Percentiles rank a stretch among this genome's conserved stretches.
These are phyloP conservation scores for Acer yangbiense DNA, from an alignment of 345 rosid species.

Conservation along the genomic window DNA sequence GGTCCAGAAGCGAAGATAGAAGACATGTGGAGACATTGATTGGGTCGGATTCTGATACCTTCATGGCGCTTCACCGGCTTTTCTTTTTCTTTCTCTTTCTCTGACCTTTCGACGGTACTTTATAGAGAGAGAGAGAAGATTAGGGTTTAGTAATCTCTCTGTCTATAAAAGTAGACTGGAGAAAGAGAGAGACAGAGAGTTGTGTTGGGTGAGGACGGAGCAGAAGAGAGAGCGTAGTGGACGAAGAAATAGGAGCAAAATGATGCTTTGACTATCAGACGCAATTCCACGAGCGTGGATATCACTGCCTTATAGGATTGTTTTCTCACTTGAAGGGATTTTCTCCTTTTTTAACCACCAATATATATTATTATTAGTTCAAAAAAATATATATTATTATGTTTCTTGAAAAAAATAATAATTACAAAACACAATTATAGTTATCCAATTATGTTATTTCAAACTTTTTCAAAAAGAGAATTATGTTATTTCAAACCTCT, in stretches of 20 bases:
- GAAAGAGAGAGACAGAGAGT: background rate
- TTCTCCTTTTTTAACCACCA: too few species aligned
- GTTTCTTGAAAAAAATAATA: too few species aligned
- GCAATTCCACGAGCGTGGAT: slow-evolving; percentile 14
- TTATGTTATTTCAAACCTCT: too few species aligned
- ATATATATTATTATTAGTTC: too few species aligned
- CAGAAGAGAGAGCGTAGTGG: background rate
- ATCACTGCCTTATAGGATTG: background rate
- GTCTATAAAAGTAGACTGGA: background rate
- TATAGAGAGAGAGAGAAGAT: background rate
- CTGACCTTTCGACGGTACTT: background rate
- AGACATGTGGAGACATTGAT: slow-evolving; percentile 31
- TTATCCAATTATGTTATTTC: too few species aligned
- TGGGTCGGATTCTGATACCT: slow-evolving; percentile 46
- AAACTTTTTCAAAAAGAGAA: too few species aligned
- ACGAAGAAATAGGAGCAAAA: background rate
- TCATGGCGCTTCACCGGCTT: slow-evolving; percentile 45
- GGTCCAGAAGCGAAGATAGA: slow-evolving; percentile 44
- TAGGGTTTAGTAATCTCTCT: slow-evolving; percentile 4
- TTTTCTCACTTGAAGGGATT: too few species aligned
- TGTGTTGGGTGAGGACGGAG: slow-evolving; percentile 7
- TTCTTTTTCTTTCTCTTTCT: background rate
- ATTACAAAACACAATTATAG: too few species aligned
- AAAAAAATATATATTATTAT: too few species aligned
- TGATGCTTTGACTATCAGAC: slow-evolving; percentile 7